phyloP scores from a whole-genome alignment of 768 basidiomycete species.

The Russula emetica region DNA sequence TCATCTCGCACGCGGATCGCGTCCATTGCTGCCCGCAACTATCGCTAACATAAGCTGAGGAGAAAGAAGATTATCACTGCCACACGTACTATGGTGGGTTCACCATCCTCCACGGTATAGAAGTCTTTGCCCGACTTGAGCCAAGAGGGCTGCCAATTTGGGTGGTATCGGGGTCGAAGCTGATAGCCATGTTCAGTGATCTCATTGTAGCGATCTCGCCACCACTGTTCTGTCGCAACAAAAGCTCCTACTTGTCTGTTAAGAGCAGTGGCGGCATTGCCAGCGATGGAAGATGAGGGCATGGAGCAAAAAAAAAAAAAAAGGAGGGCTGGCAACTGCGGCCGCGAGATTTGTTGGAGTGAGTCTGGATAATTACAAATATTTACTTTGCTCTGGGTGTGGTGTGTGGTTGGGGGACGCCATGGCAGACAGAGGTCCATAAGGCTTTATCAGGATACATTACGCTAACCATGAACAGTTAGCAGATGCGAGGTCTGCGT shows the following conservation, averaged over 20 bases:
- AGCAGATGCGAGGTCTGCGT: background rate
- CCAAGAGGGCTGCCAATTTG: slow-evolving; percentile 21
- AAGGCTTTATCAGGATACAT: background rate
- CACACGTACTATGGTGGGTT: slow-evolving; percentile 16
- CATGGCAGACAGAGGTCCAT: background rate
- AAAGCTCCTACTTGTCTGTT: slow-evolving; percentile 8
- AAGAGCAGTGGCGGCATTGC: background rate
- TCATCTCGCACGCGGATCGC: slow-evolving; percentile 9
- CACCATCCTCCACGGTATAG: slow-evolving; percentile 16
- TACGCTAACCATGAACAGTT: background rate
- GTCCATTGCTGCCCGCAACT: slow-evolving; percentile 23
- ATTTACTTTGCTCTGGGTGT: background rate
- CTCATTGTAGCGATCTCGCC: slow-evolving; percentile 9
- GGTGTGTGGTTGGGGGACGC: background rate
- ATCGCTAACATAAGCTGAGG: background rate
- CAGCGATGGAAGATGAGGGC: background rate
- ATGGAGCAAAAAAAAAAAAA: background rate
- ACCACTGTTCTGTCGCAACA: slow-evolving; percentile 19
- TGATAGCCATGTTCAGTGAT: slow-evolving; percentile 6
- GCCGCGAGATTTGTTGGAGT: no score
- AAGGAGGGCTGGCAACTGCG: no score
- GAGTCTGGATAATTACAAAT: background rate
- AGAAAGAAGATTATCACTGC: background rate
- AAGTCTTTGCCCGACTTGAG: slow-evolving; percentile 10
- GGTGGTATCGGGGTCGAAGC: slow-evolving; percentile 23